phyloP scores from a whole-genome alignment of 164 flowering plant genomes.

The Platanus orientalis region DNA sequence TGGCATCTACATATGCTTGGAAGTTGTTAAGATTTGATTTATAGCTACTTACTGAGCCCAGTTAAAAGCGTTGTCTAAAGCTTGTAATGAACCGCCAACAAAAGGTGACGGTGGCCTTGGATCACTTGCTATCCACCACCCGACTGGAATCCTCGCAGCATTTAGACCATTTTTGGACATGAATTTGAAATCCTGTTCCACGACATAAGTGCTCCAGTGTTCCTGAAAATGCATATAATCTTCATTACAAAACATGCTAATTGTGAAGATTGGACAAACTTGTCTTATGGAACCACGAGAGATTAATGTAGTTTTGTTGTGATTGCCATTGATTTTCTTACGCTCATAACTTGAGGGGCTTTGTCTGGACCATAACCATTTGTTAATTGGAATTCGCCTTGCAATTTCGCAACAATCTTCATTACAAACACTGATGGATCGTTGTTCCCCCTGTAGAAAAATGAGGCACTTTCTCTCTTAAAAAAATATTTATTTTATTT shows the following conservation, averaged over 20 bases:
- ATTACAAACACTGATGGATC: slow-evolving; percentile 48
- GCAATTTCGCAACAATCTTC: slow-evolving; percentile 14
- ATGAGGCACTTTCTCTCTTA: no score
- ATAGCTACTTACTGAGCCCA: slow-evolving; percentile 47
- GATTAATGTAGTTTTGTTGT: background rate
- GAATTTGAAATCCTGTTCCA: slow-evolving; percentile 48
- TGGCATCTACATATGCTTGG: no score
- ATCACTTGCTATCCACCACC: slow-evolving; percentile 61
- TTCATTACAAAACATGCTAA: background rate
- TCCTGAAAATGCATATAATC: slow-evolving; percentile 23
- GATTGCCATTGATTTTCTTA: background rate
- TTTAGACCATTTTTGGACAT: slow-evolving; percentile 42
- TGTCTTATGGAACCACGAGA: no score
- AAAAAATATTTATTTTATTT: no score
- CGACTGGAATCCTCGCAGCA: slow-evolving; percentile 57
- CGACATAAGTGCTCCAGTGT: slow-evolving; percentile 45
- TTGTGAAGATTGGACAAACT: no score
- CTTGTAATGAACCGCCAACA: slow-evolving; percentile 46
- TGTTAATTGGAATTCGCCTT: slow-evolving; percentile 55
- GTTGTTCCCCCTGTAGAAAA: slow-evolving; percentile 46
- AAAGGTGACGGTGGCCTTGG: slow-evolving; percentile 50
- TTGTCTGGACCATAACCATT: slow-evolving; percentile 50
- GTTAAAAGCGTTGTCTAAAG: slow-evolving; percentile 46
- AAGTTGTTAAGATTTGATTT: background rate
- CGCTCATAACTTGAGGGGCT: background rate